Evolutionary conservation across 108 stramenopile genomes (phyloP).

Genomic region (Cyclostephanos invisitatus): DNA sequence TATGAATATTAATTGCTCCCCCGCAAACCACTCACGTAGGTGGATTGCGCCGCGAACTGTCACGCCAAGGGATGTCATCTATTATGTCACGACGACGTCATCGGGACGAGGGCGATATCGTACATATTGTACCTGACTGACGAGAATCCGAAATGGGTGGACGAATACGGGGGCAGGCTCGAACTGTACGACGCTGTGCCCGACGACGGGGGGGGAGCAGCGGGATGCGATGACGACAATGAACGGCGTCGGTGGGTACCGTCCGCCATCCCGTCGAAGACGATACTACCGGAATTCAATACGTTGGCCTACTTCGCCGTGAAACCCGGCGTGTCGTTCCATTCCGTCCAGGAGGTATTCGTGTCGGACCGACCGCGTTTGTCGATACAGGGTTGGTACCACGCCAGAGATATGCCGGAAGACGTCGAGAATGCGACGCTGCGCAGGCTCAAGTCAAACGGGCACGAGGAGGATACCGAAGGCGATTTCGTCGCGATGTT

Average conservation of each 20-base stretch:
- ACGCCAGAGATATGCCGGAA: constrained; percentile 59
- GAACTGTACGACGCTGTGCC: constrained; percentile 79
- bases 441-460: constrained; percentile 63
- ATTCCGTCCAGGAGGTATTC: constrained; percentile 96
- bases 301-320: constrained; percentile 93
- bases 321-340: constrained; percentile 87
- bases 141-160: constrained; percentile 69
- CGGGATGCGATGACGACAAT: background rate
- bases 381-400: constrained; percentile 92
- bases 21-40: constrained; percentile 43
- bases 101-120: constrained; percentile 89
- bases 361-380: constrained; percentile 84
- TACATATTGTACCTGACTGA: constrained; percentile 95
- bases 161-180: constrained; percentile 89
- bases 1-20: no score
- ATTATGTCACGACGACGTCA: constrained; percentile 97
- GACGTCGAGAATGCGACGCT: constrained; percentile 73
- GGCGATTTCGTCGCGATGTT: constrained; percentile 35
- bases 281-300: constrained; percentile 84
- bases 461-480: constrained; percentile 44
- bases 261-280: constrained; percentile 61
- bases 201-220: constrained; percentile 13
- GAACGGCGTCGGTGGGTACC: constrained; percentile 41
- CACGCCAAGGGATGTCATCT: constrained; percentile 94
- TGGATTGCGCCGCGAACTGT: constrained; percentile 95